Percentiles rank a stretch among this genome's conserved stretches.
Conservation (phyloP, 228 moss, liverwort and hornwort species). For the Sphagnum magellanicum region DNA sequence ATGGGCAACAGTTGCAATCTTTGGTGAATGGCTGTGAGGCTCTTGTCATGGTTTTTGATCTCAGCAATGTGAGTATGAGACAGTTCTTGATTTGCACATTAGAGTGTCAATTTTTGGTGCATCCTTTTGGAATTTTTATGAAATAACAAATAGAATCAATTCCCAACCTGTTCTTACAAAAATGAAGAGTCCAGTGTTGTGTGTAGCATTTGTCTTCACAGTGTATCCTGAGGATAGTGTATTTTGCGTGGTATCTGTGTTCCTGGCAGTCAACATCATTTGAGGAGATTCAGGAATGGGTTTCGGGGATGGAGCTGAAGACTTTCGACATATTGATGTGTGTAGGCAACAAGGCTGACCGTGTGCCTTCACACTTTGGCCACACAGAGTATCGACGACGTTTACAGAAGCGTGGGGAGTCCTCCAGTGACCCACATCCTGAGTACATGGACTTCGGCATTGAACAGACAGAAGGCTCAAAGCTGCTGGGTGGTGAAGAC, state of each 20-base stretch:
- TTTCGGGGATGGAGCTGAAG: constrained; percentile 43
- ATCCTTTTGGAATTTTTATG: too few species aligned
- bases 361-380: constrained; percentile 79
- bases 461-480: constrained; percentile 76
- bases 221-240: too few species aligned
- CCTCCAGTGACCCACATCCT: constrained; percentile 87
- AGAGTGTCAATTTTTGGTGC: too few species aligned
- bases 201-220: too few species aligned
- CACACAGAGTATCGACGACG: constrained; percentile 85
- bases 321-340: constrained; percentile 73
- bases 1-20: constrained; percentile 17
- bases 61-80: constrained; percentile 54
- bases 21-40: constrained; percentile 67
- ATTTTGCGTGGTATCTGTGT: constrained; percentile 7
- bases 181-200: too few species aligned
- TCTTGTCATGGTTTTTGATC: constrained; percentile 89
- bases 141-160: too few species aligned
- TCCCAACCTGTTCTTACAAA: too few species aligned
- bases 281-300: constrained; percentile 76
- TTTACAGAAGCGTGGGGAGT: constrained; percentile 85
- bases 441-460: constrained; percentile 93
- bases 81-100: not conserved
- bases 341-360: constrained; percentile 94
- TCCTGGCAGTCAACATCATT: constrained; percentile 65
- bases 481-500: constrained; percentile 57